These are phyloP conservation scores for Acanthamoeba culbertsoni DNA, from an alignment of 208 protist species.

Conservation along the genomic window DNA sequence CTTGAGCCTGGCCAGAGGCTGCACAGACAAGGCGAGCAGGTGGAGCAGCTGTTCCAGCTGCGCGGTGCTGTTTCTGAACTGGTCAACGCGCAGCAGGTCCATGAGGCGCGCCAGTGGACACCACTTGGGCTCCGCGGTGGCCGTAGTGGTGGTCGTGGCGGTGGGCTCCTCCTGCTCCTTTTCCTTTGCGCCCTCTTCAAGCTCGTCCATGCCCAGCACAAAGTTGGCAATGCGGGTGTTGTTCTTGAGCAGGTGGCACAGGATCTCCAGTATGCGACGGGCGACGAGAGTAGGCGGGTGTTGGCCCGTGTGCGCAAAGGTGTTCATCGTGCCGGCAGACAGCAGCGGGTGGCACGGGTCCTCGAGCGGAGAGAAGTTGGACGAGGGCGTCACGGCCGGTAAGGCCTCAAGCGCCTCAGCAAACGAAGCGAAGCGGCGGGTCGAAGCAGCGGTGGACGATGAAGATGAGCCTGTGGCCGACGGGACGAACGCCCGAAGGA, in stretches of 20 bases:
- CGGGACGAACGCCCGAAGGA: background rate
- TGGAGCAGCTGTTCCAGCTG: slow-evolving; percentile 45
- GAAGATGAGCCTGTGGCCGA: background rate
- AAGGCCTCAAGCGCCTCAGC: slow-evolving; percentile 23
- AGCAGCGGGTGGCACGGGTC: slow-evolving; percentile 29
- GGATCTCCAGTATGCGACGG: slow-evolving; percentile 37
- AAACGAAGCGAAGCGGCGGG: slow-evolving; percentile 13
- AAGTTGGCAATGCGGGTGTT: slow-evolving; percentile 53
- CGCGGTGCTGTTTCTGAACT: slow-evolving; percentile 53
- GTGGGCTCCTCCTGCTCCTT: background rate
- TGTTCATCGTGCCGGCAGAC: slow-evolving; percentile 33
- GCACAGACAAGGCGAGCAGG: slow-evolving; percentile 10
- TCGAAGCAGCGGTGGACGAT: background rate
- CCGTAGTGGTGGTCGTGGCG: background rate
- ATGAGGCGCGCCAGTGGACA: slow-evolving; percentile 36
- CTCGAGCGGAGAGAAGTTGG: slow-evolving; percentile 44
- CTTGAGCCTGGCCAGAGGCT: slow-evolving; percentile 37
- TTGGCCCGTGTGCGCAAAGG: slow-evolving; percentile 29
- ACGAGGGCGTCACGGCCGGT: background rate
- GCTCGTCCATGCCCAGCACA: background rate
- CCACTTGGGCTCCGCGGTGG: background rate
- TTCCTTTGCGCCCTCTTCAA: background rate
- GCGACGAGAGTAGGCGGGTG: slow-evolving; percentile 42
- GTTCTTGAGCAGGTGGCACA: slow-evolving; percentile 55
- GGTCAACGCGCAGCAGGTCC: slow-evolving; percentile 31